These are phyloP conservation scores for Chrysoporthe puriensis DNA, from an alignment of 2,329 filamentous ascomycete species.

Conservation along the genomic window DNA sequence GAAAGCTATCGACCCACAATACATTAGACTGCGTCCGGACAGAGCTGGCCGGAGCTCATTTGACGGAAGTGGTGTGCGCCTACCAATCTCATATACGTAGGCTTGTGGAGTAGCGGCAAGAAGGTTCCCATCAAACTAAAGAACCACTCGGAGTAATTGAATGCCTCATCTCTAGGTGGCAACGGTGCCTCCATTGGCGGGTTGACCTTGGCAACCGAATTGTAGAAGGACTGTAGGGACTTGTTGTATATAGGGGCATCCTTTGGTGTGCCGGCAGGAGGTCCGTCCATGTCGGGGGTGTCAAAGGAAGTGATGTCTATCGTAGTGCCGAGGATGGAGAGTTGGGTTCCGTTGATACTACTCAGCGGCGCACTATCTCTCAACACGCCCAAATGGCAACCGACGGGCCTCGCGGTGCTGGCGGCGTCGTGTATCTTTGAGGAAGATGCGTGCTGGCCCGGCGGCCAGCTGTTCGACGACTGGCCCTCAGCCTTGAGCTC, in stretches of 20 bases:
- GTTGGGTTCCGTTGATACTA: slow-evolving; percentile 73
- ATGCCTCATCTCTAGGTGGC: slow-evolving; percentile 66
- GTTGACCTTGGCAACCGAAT: slow-evolving; percentile 65
- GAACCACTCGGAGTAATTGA: slow-evolving; percentile 75
- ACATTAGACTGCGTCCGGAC: slow-evolving; percentile 29
- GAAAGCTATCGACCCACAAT: slow-evolving; percentile 49
- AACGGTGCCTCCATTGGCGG: slow-evolving; percentile 60
- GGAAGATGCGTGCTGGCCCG: not conserved
- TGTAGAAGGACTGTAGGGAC: slow-evolving; percentile 71
- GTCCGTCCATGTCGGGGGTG: slow-evolving; percentile 68
- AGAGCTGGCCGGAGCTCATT: not conserved
- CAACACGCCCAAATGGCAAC: slow-evolving; percentile 69
- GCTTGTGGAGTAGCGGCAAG: slow-evolving; percentile 76
- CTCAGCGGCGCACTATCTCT: slow-evolving; percentile 68
- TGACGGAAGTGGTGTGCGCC: slow-evolving; percentile 34
- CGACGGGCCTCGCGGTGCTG: slow-evolving; percentile 47
- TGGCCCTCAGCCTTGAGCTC: slow-evolving; percentile 38
- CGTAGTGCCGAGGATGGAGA: slow-evolving; percentile 79
- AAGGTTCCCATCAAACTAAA: slow-evolving; percentile 74
- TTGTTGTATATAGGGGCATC: slow-evolving; percentile 65
- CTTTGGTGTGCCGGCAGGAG: slow-evolving; percentile 44
- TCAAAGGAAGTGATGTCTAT: slow-evolving; percentile 78
- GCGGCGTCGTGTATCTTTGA: slow-evolving; percentile 28
- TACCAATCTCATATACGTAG: slow-evolving; percentile 71
- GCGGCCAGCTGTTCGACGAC: slow-evolving; percentile 8